A percentile compares a stretch with the other conserved stretches of the same genome.
Conservation (phyloP, 2,329 filamentous ascomycete species). For the Metarhizium brunneum region DNA sequence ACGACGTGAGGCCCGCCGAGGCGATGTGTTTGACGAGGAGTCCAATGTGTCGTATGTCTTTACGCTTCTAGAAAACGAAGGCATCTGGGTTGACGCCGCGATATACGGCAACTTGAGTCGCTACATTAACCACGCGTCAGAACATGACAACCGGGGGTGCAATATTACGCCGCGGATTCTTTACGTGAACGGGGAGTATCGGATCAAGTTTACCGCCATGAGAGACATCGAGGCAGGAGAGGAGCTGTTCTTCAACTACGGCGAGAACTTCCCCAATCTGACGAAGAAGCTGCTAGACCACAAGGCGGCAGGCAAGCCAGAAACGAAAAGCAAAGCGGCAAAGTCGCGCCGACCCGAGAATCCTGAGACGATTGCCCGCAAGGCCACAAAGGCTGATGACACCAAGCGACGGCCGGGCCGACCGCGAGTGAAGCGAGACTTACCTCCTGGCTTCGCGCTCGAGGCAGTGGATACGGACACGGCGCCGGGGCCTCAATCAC, state of each 20-base stretch:
- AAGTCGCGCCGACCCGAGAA: conserved; percentile 10
- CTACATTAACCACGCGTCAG: conserved; percentile 71
- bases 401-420: conserved; percentile 15
- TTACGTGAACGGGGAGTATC: conserved; percentile 65
- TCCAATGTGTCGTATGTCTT: conserved; percentile 58
- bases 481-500: conserved; percentile 5
- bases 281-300: conserved; percentile 33
- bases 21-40: conserved; percentile 50
- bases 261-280: conserved; percentile 56
- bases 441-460: conserved; percentile 11
- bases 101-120: conserved; percentile 72
- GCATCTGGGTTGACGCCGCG: conserved; percentile 64
- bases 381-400: conserved; percentile 12
- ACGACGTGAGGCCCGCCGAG: conserved; percentile 52
- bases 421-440: conserved; percentile 7
- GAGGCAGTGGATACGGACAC: conserved; percentile 6
- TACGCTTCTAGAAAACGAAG: conserved; percentile 48
- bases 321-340: conserved; percentile 13
- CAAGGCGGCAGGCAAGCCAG: conserved; percentile 24
- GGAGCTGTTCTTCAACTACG: conserved; percentile 77
- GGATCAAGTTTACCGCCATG: conserved; percentile 65
- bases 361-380: conserved; percentile 13
- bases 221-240: conserved; percentile 60
- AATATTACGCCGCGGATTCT: conserved; percentile 56
- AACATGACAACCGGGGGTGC: conserved; percentile 41